These are phyloP conservation scores for Nigrospora sphaerica DNA, from an alignment of 2,329 filamentous ascomycete species.

Conservation along the genomic window DNA sequence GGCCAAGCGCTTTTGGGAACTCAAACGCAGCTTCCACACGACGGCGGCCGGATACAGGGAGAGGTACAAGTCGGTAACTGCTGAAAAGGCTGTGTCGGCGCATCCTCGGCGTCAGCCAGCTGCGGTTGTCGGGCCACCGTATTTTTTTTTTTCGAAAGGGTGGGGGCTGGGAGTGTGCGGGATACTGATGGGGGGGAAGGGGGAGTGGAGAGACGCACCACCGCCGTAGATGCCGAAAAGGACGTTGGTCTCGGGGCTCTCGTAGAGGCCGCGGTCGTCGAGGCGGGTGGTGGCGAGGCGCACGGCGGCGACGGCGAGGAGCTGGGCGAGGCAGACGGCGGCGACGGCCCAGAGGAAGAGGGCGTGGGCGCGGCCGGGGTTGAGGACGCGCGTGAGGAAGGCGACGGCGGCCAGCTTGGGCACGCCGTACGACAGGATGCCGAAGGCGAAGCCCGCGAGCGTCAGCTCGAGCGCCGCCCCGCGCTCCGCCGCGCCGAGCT, in stretches of 20 bases:
- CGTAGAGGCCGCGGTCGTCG: background rate
- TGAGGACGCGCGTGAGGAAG: background rate
- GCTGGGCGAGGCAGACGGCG: background rate
- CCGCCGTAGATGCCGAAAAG: background rate
- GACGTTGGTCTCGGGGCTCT: background rate
- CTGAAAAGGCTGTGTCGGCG: background rate
- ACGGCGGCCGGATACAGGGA: background rate
- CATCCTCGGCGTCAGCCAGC: no score
- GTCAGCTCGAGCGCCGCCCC: background rate
- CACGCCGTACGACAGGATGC: background rate
- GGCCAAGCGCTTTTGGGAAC: background rate
- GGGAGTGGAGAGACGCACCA: background rate
- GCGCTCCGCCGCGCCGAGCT: background rate
- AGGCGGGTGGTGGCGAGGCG: background rate
- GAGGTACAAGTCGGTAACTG: background rate
- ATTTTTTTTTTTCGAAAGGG: no score
- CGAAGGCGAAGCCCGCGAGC: background rate
- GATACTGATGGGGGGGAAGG: background rate
- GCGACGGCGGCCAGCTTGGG: constrained; percentile 1
- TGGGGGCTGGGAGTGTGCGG: no score
- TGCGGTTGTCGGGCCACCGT: no score
- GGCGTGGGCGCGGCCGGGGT: background rate
- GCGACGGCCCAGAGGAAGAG: background rate
- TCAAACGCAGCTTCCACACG: background rate
- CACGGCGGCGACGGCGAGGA: background rate